Conservation (phyloP, 2,329 filamentous ascomycete genomes). For the Colletotrichum eremochloae region DNA sequence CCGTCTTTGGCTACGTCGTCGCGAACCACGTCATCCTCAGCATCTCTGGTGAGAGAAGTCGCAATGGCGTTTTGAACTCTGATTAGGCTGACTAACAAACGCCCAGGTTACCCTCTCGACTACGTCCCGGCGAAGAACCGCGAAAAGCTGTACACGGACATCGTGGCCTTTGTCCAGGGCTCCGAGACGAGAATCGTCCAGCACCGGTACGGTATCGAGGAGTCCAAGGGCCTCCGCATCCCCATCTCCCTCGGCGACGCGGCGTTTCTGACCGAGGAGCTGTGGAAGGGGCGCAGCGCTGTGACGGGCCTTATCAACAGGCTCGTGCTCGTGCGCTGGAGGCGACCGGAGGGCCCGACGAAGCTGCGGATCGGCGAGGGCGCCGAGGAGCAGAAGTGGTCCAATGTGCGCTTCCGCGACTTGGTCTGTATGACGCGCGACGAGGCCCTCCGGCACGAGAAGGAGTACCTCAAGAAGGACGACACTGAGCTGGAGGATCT, state of each 20-base stretch:
- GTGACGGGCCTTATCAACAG: slow-evolving; percentile 86
- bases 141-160: slow-evolving; percentile 92
- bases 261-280: slow-evolving; percentile 89
- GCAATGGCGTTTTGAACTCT: background rate
- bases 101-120: slow-evolving; percentile 83
- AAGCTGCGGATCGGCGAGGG: slow-evolving; percentile 72
- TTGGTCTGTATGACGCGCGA: slow-evolving; percentile 95
- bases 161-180: slow-evolving; percentile 81
- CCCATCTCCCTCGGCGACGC: slow-evolving; percentile 85
- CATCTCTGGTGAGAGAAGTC: slow-evolving; percentile 63
- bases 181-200: slow-evolving; percentile 77
- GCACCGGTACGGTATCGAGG: slow-evolving; percentile 35
- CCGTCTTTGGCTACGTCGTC: slow-evolving; percentile 90
- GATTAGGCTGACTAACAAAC: slow-evolving; percentile 1
- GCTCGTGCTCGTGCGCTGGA: slow-evolving; percentile 85
- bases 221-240: slow-evolving; percentile 78
- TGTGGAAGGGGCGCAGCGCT: slow-evolving; percentile 85
- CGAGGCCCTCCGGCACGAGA: slow-evolving; percentile 84
- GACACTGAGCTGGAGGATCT: slow-evolving; percentile 77
- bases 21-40: slow-evolving; percentile 94
- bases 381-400: slow-evolving; percentile 81
- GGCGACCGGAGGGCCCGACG: slow-evolving; percentile 71
- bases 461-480: slow-evolving; percentile 79
- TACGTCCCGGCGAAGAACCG: slow-evolving; percentile 85
- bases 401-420: slow-evolving; percentile 76